Evolutionary conservation across 129 eudicot species (phyloP).

Genomic region (Arctium minus): DNA sequence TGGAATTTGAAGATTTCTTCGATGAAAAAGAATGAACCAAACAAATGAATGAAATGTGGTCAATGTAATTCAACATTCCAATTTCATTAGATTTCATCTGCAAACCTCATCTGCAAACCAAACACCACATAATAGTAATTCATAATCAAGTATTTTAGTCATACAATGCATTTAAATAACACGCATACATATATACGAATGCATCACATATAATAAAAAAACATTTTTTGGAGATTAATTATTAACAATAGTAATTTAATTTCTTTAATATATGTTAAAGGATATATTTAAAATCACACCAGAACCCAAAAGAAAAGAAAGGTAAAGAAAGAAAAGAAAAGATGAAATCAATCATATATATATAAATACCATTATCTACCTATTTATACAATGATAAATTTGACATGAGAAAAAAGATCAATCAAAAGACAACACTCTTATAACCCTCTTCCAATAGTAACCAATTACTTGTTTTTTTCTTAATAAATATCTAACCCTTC

Average conservation of each 20-base stretch:
- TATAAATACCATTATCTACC: neutral
- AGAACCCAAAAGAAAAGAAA: neutral
- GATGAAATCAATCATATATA: conserved; percentile 13
- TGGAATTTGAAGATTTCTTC: too few species aligned
- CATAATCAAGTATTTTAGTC: neutral
- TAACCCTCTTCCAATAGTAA: conserved; percentile 4
- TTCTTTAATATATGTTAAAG: neutral
- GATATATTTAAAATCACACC: neutral
- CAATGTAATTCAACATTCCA: too few species aligned
- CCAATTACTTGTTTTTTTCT: neutral
- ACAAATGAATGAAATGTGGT: too few species aligned
- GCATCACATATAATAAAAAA: neutral
- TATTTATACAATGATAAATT: conserved; percentile 18
- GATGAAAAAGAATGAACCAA: too few species aligned
- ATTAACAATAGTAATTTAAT: neutral
- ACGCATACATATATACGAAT: neutral
- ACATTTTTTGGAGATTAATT: neutral
- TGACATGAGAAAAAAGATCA: neutral
- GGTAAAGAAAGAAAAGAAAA: neutral
- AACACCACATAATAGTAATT: too few species aligned
- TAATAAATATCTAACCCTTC: neutral
- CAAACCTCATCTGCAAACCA: too few species aligned
- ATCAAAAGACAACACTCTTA: conserved; percentile 4
- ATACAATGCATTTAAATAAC: neutral
- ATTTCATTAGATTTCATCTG: too few species aligned